Base-by-base conservation (phyloP, 179 eudicot genomes). In the Nepenthes alata region DNA sequence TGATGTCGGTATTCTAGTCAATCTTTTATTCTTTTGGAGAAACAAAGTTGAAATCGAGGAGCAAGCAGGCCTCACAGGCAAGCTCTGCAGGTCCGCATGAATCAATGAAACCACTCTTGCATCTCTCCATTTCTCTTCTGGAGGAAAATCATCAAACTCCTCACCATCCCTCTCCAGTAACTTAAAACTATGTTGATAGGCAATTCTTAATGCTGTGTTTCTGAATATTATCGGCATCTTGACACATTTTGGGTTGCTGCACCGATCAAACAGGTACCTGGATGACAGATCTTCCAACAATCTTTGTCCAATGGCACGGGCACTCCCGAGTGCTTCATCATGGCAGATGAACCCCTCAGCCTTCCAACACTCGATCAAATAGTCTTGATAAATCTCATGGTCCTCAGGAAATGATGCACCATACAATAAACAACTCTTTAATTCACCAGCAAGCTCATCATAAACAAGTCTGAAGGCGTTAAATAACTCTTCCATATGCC, bases 31-130 rank as follows among this genome's bases (percentile, higher is more conserved):
- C 49, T 69, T 66, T 41, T 77, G 84, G 15, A 80, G 67, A 53
- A 80, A 74, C 47, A 80, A 60, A 56, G 81, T 58, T 37, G 81
- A 80, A 64, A 80, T 56, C 50, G 2, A 49, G 1, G 50, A 41
- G 55, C 79, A 66, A 34, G 64, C 59, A 1, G 77, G 77, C n/a
- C 47, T 56, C 1, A 61, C 55, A 44, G 81, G 78, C 52, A 80
- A 64, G 49, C 57, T 62, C 0, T 48, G 14, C n/a, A 74, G 41
- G 54, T 58, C 34, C n/a, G 67, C 58, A 16, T 62, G 62, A 55
- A 72, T 58, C 49, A 72, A 47, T 4, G 75, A 72, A 41, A 72
- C 37, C 16, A 72, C 71, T 52, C 55, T 58, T 10, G 64, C 67
- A 7, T 62, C n/a, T 35, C 13, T 51, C 75, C 75, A 72, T 48